Conservation (phyloP, 345 rosid genomes). For the Laguncularia racemosa region DNA sequence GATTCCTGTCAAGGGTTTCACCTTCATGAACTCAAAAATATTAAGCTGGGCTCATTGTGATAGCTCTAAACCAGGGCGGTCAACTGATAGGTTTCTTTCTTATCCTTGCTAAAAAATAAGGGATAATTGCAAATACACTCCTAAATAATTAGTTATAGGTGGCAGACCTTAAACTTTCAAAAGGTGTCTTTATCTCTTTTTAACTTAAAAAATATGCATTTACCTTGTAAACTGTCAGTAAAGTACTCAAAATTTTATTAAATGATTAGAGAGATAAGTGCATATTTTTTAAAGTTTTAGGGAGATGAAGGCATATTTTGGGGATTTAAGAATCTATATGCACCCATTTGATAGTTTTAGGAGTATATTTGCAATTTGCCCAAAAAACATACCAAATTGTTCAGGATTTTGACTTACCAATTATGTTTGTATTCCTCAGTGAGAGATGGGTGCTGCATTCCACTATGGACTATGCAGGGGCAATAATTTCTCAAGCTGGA, state of each 20-base stretch:
- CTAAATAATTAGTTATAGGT: no score
- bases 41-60: conserved; percentile 74
- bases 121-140: neutral
- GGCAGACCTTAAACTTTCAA: no score
- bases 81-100: conserved; percentile 39
- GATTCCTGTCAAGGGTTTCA: conserved; percentile 64
- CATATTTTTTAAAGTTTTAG: neutral
- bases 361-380: neutral
- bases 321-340: no score
- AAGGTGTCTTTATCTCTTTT: no score
- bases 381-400: no score
- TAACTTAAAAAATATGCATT: no score
- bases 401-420: no score
- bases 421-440: conserved; percentile 17
- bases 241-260: no score
- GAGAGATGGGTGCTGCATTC: conserved; percentile 89
- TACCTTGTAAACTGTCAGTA: no score
- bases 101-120: neutral
- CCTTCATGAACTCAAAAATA: conserved; percentile 53
- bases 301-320: no score
- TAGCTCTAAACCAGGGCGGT: conserved; percentile 74
- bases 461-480: conserved; percentile 48
- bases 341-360: conserved; percentile 1
- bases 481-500: conserved; percentile 51
- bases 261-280: neutral